A percentile compares a stretch with the other conserved stretches of the same genome.
Evolutionary conservation across 805 yeast genomes (phyloP).

Genomic region (Lipomyces mesembrius): DNA sequence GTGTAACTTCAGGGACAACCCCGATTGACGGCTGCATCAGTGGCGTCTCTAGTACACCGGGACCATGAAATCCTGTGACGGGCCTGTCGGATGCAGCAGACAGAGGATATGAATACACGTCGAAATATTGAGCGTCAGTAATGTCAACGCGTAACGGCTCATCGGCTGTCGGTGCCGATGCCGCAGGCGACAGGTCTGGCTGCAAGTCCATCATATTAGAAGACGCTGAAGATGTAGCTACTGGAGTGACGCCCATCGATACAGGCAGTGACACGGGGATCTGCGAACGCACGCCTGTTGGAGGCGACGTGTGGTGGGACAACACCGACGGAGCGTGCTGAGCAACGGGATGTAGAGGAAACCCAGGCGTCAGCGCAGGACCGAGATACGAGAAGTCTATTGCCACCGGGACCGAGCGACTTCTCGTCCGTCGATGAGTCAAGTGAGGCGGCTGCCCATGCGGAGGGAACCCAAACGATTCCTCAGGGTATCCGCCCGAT

Average conservation of each 20-base stretch:
- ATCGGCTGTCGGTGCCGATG: not conserved
- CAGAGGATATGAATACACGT: constrained; percentile 8
- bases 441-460: constrained; percentile 2
- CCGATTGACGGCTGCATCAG: constrained; percentile 10
- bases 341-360: not conserved
- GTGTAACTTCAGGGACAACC: not conserved
- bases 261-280: not conserved
- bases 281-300: not conserved
- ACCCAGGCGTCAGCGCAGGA: constrained; percentile 10
- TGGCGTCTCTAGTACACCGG: constrained; percentile 12
- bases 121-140: constrained; percentile 4
- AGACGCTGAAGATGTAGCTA: not conserved
- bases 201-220: not conserved
- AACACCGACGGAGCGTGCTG: not conserved
- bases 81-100: not conserved
- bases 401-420: constrained; percentile 34
- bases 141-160: constrained; percentile 2
- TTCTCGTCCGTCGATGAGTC: constrained; percentile 33
- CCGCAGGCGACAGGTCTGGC: not conserved
- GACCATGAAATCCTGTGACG: constrained; percentile 3
- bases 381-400: constrained; percentile 30
- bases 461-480: constrained; percentile 1
- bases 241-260: not conserved
- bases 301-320: constrained; percentile 3
- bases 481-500: not conserved